Evolutionary conservation across 148 eudicot species (phyloP).

Genomic region (Fallopia convolvulus): DNA sequence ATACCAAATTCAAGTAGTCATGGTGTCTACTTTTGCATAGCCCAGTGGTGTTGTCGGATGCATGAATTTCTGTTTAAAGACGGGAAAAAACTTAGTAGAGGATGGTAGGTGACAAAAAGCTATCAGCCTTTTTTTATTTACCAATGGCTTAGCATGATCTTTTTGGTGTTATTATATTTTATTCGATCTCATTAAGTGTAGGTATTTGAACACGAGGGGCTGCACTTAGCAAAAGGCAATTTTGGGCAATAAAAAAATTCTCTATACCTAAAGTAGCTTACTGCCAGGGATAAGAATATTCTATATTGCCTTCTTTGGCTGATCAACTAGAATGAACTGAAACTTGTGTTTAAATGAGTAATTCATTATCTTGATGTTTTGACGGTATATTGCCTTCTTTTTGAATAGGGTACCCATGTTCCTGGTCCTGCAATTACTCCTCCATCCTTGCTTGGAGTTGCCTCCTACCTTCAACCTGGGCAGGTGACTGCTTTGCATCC

Average conservation of each 20-base stretch:
- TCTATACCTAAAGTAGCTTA: background rate
- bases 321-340: background rate
- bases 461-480: constrained; percentile 63
- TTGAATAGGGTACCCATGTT: constrained; percentile 44
- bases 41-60: background rate
- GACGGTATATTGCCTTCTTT: background rate
- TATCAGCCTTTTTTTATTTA: background rate
- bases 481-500: constrained; percentile 79
- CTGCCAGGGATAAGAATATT: background rate
- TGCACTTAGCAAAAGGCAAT: background rate
- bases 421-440: constrained; percentile 56
- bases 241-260: background rate
- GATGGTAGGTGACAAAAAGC: background rate
- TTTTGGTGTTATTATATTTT: background rate
- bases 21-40: background rate
- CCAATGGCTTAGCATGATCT: background rate
- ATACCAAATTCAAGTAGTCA: too few species aligned
- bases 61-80: background rate
- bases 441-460: constrained; percentile 62
- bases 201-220: background rate
- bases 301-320: background rate
- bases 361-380: background rate
- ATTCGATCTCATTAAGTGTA: background rate
- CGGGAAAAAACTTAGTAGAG: background rate
- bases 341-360: background rate